phyloP scores from a whole-genome alignment of 192 early-diverging fungal species.

The Backusella circina region DNA sequence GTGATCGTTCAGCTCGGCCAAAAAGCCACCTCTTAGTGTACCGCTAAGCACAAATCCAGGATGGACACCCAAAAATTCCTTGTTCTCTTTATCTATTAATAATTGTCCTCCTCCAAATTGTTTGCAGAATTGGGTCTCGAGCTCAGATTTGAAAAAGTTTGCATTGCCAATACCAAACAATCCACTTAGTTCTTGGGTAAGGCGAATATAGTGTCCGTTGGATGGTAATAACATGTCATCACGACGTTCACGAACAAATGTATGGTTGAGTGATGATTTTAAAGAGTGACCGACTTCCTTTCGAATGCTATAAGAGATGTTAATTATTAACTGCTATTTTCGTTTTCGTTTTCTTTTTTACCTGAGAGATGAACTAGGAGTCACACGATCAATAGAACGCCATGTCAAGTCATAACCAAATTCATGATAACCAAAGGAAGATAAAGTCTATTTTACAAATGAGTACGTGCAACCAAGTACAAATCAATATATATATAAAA shows the following conservation, averaged over 20 bases:
- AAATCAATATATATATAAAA: not conserved
- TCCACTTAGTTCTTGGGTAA: conserved; percentile 71
- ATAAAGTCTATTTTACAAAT: conserved; percentile 35
- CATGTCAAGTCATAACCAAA: conserved; percentile 69
- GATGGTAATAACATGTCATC: conserved; percentile 83
- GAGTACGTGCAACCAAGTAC: not conserved
- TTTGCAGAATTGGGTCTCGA: conserved; percentile 46
- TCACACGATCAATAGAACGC: conserved; percentile 69
- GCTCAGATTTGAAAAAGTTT: conserved; percentile 63
- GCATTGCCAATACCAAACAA: conserved; percentile 75
- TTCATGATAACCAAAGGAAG: conserved; percentile 58
- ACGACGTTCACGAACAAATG: conserved; percentile 64
- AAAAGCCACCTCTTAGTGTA: conserved; percentile 14
- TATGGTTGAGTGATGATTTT: conserved; percentile 77
- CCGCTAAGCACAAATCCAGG: conserved; percentile 27
- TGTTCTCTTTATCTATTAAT: conserved; percentile 10
- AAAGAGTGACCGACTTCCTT: conserved; percentile 43
- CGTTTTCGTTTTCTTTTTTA: not conserved
- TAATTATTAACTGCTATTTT: not conserved
- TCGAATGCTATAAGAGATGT: conserved; percentile 23
- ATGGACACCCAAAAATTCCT: conserved; percentile 14
- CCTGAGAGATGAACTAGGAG: conserved; percentile 57
- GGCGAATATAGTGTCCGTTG: conserved; percentile 53
- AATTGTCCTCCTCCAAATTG: conserved; percentile 25
- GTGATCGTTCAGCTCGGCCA: conserved; percentile 41